Evolutionary conservation across 2,329 filamentous ascomycete species (phyloP), one percentile per base, ranked within the genome.

Genomic region (Apiospora phragmitis): DNA sequence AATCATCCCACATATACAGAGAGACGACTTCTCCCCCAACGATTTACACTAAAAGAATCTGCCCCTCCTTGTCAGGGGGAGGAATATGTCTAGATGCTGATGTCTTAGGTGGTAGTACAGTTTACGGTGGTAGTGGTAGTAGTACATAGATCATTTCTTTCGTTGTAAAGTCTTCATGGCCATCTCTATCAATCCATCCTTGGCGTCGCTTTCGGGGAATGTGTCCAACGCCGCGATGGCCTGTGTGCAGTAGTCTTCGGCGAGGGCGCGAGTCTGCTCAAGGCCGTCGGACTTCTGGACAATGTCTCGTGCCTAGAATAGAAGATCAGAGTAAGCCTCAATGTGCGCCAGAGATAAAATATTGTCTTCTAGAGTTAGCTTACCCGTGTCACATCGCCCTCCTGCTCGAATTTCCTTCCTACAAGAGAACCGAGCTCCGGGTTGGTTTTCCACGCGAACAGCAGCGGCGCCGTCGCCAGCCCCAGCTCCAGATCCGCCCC

Each of bases 201-300:
- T 98, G 71, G 96, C 96, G 74, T 98, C 95, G 80, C 94, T 95
- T n/a, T 95, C 92, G 8, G 96, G 96, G 81, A 99, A 97, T 65
- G 85, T 84, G 73, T 88, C 87, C 77, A 99, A 93, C n/a, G 95
- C 93, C 6, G 90, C 88, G 72, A 97, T 93, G 38, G 96, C 96
- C 79, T 93, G 93, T 78, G 96, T 92, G 49, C 93, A 92, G 80
- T 97, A 99, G 77, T 97, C 93, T 79, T 97, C 92, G 1, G 96
- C 96, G 41, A 99, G 86, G 9, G 92, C 93, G 75, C 94, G 90
- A 1, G 96, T 99, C 82, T 98, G 94, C 80, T 97, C 93, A 65
- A 99, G 91, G 24, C 96, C 96, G 76, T 96, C 90, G 79, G 93
- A 97, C 75, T 90, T 85, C 41, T 92, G 86, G 26, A 99, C 96